phyloP scores from a whole-genome alignment of 2,329 filamentous ascomycete species.

The Juglanconis oblonga region DNA sequence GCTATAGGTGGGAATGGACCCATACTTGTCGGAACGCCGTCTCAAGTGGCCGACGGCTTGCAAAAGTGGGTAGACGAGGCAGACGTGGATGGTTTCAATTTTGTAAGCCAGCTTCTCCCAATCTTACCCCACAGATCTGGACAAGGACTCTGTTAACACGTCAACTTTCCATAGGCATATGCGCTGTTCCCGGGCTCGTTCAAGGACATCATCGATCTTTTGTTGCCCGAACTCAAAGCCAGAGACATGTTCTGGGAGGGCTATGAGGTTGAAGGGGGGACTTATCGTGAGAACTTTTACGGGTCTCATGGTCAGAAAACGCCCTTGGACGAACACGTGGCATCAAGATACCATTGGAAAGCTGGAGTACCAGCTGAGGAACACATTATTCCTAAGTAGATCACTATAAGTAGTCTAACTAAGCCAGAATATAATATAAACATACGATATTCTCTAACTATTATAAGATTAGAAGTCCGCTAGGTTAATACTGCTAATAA shows the following conservation, averaged over 20 bases:
- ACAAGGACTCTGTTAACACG: neutral
- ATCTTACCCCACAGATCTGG: neutral
- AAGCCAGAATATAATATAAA: too few relatives aligned
- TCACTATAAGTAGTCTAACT: too few relatives aligned
- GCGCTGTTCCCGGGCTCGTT: conserved; percentile 56
- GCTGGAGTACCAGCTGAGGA: conserved; percentile 28
- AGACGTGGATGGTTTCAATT: conserved; percentile 73
- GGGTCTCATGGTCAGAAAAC: conserved; percentile 30
- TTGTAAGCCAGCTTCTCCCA: conserved; percentile 38
- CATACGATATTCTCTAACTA: too few relatives aligned
- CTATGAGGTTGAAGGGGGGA: conserved; percentile 40
- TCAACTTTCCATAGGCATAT: conserved; percentile 34
- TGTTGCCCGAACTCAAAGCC: conserved; percentile 59
- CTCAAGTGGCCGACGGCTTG: conserved; percentile 64
- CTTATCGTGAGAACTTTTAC: conserved; percentile 42
- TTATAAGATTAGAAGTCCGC: too few relatives aligned
- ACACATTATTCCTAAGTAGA: conserved; percentile 24
- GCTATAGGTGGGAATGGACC: conserved; percentile 66
- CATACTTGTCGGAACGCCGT: conserved; percentile 60
- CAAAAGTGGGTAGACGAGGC: conserved; percentile 66
- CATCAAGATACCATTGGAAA: conserved; percentile 37
- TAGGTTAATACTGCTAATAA: too few relatives aligned
- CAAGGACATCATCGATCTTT: conserved; percentile 61
- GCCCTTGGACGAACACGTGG: conserved; percentile 37
- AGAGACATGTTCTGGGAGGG: conserved; percentile 56